Base-by-base conservation (phyloP, 495 filamentous ascomycete genomes). In the Neurospora terricola region DNA sequence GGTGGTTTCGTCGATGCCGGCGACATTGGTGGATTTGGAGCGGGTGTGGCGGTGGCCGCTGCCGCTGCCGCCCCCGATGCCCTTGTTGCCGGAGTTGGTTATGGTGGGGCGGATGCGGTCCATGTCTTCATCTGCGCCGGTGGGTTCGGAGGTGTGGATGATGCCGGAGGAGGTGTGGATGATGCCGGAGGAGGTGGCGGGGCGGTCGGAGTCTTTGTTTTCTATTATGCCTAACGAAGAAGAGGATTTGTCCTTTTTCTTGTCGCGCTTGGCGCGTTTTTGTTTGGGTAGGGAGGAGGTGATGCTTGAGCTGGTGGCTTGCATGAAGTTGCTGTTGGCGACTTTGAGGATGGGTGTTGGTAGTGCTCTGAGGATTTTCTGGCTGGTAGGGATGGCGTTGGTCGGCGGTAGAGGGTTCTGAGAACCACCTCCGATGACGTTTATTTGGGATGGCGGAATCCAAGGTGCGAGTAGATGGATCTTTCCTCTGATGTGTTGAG, bases 401-500 rank as follows among this genome's bases (percentile, higher is more conserved):
- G 88, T 90, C 0, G 93, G 94, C 0, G 92, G 89, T 11, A 91
- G 83, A 2, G 80, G 80, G 12, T 91, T 89, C 74, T 92, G 89
- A 21, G 91, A 88, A 37, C 77, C 79, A n/a, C 91, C 86, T 38
- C 94, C 84, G 69, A 96, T 90, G 39, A 89, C 91, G 42, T 90
- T 94, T 85, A 98, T 92, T 77, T 99, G 96, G n/a, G 93, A 97
- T 1, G 96, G 96, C 2, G 96, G 96, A 48, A 99, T 98, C 96
- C 96, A 99, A 0, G 96, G 96, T 3, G 96, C 95, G 14, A 99
- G 86, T 10, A 99, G 89, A 81, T 99, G 96, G 34, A 99, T 95
- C 39, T 93, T 92, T 36, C 96, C 95, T 18, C 95, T 91, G 74
- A 99, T 96, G 80, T 97, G 93, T 76, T 97, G 94, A 18, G 96